A percentile compares a stretch with the other conserved stretches of the same genome.
Conservation (phyloP, 1,284 basidiomycete species). For the Paramarasmius palmivorus region DNA sequence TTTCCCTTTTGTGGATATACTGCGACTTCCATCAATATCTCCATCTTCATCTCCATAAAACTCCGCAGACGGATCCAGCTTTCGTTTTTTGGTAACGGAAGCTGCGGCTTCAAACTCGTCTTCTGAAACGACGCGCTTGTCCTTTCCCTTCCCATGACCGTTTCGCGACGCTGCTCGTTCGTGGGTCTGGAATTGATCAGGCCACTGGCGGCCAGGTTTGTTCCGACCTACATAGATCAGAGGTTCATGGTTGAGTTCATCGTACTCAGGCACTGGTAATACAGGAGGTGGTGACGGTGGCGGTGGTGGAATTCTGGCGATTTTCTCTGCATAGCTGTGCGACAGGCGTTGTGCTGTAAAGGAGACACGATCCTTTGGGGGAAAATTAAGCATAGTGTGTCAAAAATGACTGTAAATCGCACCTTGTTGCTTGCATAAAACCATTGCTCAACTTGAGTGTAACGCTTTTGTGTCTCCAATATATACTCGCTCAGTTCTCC, state of each 20-base stretch:
- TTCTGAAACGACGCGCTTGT: constrained; percentile 55
- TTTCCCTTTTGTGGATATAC: constrained; percentile 30
- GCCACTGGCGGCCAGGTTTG: background rate
- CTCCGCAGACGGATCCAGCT: constrained; percentile 32
- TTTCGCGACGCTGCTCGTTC: constrained; percentile 17
- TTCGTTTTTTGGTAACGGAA: constrained; percentile 47
- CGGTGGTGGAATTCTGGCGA: constrained; percentile 59
- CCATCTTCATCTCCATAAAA: constrained; percentile 5
- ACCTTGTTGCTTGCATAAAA: constrained; percentile 68
- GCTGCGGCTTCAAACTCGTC: constrained; percentile 23
- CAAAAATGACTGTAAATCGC: constrained; percentile 23
- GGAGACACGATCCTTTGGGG: constrained; percentile 62
- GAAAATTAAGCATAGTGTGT: background rate
- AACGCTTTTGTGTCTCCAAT: constrained; percentile 68
- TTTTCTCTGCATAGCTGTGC: constrained; percentile 62
- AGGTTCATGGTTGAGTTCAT: constrained; percentile 6
- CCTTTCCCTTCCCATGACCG: constrained; percentile 37
- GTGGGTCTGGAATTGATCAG: too few species aligned
- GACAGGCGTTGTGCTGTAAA: constrained; percentile 60
- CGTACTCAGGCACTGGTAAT: constrained; percentile 21
- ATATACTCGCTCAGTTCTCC: constrained; percentile 67
- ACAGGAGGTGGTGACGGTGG: constrained; percentile 48
- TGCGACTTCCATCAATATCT: constrained; percentile 4
- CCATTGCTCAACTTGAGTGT: constrained; percentile 67
- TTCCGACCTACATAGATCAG: background rate